Evolutionary conservation across 768 basidiomycete genomes (phyloP).

Genomic region (Termitomyces sp.): DNA sequence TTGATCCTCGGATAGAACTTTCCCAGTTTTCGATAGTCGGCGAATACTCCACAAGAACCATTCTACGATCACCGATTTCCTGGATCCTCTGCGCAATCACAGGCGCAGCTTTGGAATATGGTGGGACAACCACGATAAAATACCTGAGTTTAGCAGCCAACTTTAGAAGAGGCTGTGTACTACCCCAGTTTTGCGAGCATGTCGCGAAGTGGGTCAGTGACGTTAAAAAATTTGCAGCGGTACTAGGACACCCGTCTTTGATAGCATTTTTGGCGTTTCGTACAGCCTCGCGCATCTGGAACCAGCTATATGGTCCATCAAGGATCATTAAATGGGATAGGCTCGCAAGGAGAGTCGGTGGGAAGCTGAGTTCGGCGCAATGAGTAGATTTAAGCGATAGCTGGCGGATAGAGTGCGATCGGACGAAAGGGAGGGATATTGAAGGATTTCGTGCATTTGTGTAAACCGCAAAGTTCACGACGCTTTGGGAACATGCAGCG

Average conservation of each 20-base stretch:
- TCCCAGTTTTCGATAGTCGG: constrained; percentile 14
- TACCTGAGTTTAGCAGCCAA: constrained; percentile 15
- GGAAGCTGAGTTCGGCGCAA: constrained; percentile 17
- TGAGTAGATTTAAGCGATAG: constrained; percentile 10
- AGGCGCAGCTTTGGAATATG: constrained; percentile 8
- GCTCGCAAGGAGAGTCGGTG: constrained; percentile 13
- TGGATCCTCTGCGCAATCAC: constrained; percentile 13
- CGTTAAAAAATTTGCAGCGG: constrained; percentile 5
- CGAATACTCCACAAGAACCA: constrained; percentile 14
- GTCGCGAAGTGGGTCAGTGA: constrained; percentile 18
- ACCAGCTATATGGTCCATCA: constrained; percentile 16
- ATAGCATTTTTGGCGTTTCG: constrained; percentile 7
- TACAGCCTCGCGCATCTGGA: constrained; percentile 13
- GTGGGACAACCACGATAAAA: constrained; percentile 15
- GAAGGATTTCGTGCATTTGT: constrained; percentile 12
- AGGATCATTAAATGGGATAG: constrained; percentile 23
- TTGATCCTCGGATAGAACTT: constrained; percentile 5
- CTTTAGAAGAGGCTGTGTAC: constrained; percentile 13
- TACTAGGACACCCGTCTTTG: constrained; percentile 1
- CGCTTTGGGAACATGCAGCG: constrained; percentile 9
- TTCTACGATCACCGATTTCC: constrained; percentile 16
- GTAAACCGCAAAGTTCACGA: constrained; percentile 15
- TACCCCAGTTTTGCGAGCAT: constrained; percentile 19
- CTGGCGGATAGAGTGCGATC: constrained; percentile 7
- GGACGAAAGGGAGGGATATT: constrained; percentile 15